Conservation (phyloP, 164 flowering plant genomes). For the Aristolochia fimbriata region DNA sequence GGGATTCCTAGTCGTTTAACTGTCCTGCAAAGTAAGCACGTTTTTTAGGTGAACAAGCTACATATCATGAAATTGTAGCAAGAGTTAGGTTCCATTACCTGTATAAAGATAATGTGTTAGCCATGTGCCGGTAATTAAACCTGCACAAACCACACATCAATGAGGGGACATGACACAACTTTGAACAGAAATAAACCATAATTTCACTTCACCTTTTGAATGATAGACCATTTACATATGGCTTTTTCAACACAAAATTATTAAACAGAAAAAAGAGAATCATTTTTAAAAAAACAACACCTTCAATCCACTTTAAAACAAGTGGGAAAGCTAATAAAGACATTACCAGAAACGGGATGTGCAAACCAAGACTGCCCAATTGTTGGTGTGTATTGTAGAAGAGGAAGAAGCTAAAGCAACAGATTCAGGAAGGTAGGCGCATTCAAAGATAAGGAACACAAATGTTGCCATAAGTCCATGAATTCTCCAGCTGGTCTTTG, state of each 20-base stretch:
- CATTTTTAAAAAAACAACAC: no score
- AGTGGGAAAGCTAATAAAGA: no score
- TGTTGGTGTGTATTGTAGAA: constrained; percentile 77
- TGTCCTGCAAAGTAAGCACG: constrained; percentile 38
- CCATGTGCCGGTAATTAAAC: constrained; percentile 99
- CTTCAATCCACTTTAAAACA: no score
- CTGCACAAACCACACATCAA: constrained; percentile 32
- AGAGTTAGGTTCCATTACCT: constrained; percentile 34
- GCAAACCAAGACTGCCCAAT: constrained; percentile 96
- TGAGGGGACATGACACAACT: background rate
- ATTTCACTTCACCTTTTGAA: no score
- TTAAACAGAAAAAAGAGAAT: no score
- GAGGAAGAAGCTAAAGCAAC: constrained; percentile 16
- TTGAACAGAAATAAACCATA: no score
- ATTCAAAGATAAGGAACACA: constrained; percentile 11
- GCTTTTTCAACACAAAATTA: no score
- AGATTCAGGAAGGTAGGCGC: constrained; percentile 11
- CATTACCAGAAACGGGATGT: constrained; percentile 91
- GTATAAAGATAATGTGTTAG: constrained; percentile 91
- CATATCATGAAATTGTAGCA: constrained; percentile 1
- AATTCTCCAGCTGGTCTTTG: background rate
- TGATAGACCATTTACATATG: no score
- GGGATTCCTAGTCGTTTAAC: constrained; percentile 96
- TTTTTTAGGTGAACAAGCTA: background rate
- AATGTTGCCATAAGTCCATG: background rate